A percentile compares a stretch with the other conserved stretches of the same genome.
These are phyloP conservation scores for Alectoria sarmentosa DNA, from an alignment of 495 filamentous ascomycete species.

Conservation along the genomic window DNA sequence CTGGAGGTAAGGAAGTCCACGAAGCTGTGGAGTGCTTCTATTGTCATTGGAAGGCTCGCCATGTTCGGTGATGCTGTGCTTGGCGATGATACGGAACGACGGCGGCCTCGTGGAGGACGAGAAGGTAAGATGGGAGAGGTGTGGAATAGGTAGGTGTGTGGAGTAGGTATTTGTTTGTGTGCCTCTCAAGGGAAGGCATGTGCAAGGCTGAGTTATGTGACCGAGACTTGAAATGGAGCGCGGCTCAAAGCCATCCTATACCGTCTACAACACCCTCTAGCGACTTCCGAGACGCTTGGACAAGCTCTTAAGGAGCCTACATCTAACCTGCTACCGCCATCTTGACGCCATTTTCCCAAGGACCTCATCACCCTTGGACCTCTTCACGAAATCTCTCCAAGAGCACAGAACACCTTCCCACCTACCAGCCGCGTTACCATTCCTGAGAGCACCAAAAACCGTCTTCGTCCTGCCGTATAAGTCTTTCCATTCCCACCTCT, in stretches of 20 bases:
- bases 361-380: background rate
- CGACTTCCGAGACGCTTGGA: background rate
- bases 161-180: background rate
- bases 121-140: background rate
- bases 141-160: background rate
- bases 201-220: slow-evolving; percentile 1
- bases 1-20: background rate
- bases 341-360: background rate
- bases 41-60: background rate
- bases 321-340: no score
- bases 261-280: background rate
- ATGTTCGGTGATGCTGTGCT: background rate
- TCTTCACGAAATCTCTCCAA: background rate
- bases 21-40: background rate
- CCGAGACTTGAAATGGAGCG: background rate
- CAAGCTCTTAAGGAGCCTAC: background rate
- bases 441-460: no score
- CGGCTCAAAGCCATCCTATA: background rate
- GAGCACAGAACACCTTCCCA: background rate
- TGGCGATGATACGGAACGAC: background rate
- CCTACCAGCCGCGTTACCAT: background rate
- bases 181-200: background rate
- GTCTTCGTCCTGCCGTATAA: no score
- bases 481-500: no score
- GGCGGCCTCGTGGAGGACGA: background rate